Evolutionary conservation across 1,284 basidiomycete genomes (phyloP).

Genomic region (Acaromyces ingoldii): DNA sequence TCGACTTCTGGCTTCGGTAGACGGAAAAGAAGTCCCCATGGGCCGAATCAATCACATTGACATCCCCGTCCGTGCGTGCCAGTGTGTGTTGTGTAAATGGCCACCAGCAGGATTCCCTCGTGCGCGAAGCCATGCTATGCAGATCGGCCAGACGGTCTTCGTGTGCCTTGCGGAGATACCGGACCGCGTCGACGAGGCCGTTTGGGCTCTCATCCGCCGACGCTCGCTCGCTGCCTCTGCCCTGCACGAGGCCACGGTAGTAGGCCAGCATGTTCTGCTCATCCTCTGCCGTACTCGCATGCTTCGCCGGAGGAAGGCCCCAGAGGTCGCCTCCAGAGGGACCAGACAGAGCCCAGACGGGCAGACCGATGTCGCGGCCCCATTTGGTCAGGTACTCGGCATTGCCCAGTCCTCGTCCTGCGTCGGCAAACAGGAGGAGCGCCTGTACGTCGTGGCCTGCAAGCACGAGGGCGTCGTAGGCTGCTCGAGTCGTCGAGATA

Average conservation of each 20-base stretch:
- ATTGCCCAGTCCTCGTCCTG: slow-evolving; percentile 56
- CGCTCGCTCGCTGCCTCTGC: slow-evolving; percentile 9
- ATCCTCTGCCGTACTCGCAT: slow-evolving; percentile 58
- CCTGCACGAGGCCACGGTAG: slow-evolving; percentile 57
- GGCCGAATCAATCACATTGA: slow-evolving; percentile 27
- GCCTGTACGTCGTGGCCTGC: slow-evolving; percentile 84
- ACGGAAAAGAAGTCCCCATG: slow-evolving; percentile 15
- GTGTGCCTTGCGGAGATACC: slow-evolving; percentile 66
- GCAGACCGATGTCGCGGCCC: slow-evolving; percentile 59
- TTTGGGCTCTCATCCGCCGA: slow-evolving; percentile 28
- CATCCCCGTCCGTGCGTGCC: slow-evolving; percentile 25
- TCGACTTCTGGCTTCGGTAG: neutral
- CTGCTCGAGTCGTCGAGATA: slow-evolving; percentile 86
- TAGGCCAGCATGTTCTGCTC: slow-evolving; percentile 62
- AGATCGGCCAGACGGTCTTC: slow-evolving; percentile 64
- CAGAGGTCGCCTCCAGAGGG: slow-evolving; percentile 10
- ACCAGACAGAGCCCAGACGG: slow-evolving; percentile 50
- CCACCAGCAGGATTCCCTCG: slow-evolving; percentile 84
- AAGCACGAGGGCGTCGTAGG: slow-evolving; percentile 84
- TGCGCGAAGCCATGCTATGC: slow-evolving; percentile 70
- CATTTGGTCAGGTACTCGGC: slow-evolving; percentile 74
- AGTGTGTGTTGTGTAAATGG: slow-evolving; percentile 86
- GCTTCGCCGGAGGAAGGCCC: slow-evolving; percentile 51
- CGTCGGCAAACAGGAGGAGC: slow-evolving; percentile 76
- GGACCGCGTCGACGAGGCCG: slow-evolving; percentile 59